Evolutionary conservation across 805 yeast species (phyloP), one percentile per base, ranked within the genome.

Genomic region (Saccharomyces jurei): DNA sequence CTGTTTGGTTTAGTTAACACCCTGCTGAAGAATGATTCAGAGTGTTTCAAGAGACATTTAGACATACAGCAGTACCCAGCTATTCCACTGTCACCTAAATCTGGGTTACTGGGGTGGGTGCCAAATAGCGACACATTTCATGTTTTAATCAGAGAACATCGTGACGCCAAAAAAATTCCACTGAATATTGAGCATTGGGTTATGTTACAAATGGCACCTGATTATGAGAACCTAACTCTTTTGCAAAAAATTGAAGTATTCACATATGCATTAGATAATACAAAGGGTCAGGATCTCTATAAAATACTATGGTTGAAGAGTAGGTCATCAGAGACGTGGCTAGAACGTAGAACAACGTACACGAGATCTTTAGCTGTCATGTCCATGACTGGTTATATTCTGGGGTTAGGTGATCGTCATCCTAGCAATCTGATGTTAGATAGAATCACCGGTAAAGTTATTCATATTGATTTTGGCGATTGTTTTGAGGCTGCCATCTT

Each of bases 391-490:
- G 99, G 99, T 1, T 92, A 92, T 69, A 91, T 92, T 53, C 76
- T 92, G 28, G 99, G 99, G 21, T 77, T 92, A 22, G 99, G 99
- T 54, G 99, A 92, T 69, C 82, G 99, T 59, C 99, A 92, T 71
- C 98, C 98, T 30, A 88, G 97, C 28, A 92, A 92, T 66, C 78
- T 92, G 73, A 91, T 92, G 97, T 81, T 92, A 72, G 96, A 91
- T 69, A 76, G 97, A 58, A 81, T 86, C 51, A 89, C 97, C 0
- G 99, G 99, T 58, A 89, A 92, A 64, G 96, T 92, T 52, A 81
- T 92, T 46, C 99, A 92, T 67, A 92, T 92, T 71, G 99, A 92
- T 76, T 92, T 91, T 72, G 99, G 98, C 60, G 99, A 92, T 70
- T 92, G 99, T 79, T 92, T 92, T 65, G 99, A 92, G 68, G 97